Evolutionary conservation across 495 filamentous ascomycete genomes (phyloP).

Genomic region (Hypomontagnella submonticulosa): DNA sequence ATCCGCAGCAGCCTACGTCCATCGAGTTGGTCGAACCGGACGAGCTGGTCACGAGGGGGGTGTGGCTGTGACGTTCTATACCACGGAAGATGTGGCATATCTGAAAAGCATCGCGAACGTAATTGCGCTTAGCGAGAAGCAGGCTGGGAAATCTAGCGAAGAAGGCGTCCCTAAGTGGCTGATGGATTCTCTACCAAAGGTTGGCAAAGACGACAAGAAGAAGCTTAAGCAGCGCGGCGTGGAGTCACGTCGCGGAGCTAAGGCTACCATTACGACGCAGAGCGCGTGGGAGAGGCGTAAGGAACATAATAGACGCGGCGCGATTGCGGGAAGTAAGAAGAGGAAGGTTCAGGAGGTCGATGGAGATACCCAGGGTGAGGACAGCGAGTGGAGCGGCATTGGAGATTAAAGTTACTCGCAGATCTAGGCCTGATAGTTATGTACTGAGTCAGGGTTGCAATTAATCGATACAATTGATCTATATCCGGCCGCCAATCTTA

Average conservation of each 20-base stretch:
- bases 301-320: conserved; percentile 80
- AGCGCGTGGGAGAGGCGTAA: conserved; percentile 84
- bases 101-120: conserved; percentile 94
- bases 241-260: conserved; percentile 70
- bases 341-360: conserved; percentile 58
- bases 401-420: conserved; percentile 57
- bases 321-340: conserved; percentile 75
- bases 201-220: conserved; percentile 83
- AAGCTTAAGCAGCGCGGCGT: conserved; percentile 85
- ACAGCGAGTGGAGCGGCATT: conserved; percentile 73
- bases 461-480: background rate
- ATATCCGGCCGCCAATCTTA: no score
- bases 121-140: conserved; percentile 83
- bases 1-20: conserved; percentile 87
- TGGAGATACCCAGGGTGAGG: conserved; percentile 54
- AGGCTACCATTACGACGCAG: conserved; percentile 85
- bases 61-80: conserved; percentile 93
- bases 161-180: conserved; percentile 81
- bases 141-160: conserved; percentile 57
- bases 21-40: conserved; percentile 92
- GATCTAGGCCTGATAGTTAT: background rate
- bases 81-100: conserved; percentile 90
- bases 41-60: conserved; percentile 88
- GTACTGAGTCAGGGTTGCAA: background rate
- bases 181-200: conserved; percentile 83